phyloP scores from a whole-genome alignment of 768 basidiomycete genomes.

The Suillus tomentosus region DNA sequence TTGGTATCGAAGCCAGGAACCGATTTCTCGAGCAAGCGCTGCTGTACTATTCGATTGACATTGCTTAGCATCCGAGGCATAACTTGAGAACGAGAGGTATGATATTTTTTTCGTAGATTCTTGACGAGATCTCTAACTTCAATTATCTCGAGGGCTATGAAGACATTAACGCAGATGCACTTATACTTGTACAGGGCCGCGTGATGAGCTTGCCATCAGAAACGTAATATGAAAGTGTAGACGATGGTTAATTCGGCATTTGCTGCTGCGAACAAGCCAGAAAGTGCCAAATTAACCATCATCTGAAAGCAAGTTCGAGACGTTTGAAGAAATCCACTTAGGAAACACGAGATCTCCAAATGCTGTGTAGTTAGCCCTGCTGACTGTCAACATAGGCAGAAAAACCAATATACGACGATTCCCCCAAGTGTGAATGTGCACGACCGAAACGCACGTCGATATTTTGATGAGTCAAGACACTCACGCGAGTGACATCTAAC shows the following conservation, averaged over 20 bases:
- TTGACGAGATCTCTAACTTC: neutral
- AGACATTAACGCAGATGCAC: neutral
- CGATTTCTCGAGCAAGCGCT: constrained; percentile 49
- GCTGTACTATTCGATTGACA: neutral
- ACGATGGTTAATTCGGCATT: neutral
- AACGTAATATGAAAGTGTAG: neutral
- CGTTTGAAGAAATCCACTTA: neutral
- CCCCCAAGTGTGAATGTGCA: neutral
- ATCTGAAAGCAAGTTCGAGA: neutral
- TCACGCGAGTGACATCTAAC: neutral
- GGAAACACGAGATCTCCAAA: neutral
- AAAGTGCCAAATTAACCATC: neutral
- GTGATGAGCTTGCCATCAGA: neutral
- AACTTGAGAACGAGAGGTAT: neutral
- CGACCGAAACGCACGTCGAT: constrained; percentile 56
- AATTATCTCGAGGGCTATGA: neutral
- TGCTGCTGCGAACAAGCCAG: neutral
- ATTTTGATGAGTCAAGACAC: neutral
- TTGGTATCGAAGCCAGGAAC: constrained; percentile 40
- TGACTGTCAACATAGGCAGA: neutral
- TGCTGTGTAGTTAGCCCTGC: neutral
- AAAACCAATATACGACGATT: neutral
- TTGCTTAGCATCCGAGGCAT: constrained; percentile 54
- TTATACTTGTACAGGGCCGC: neutral
- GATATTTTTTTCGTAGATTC: neutral